These are phyloP conservation scores for Immersiporthe knoxdaviesiana DNA, from an alignment of 2,329 filamentous ascomycete species.

Conservation along the genomic window DNA sequence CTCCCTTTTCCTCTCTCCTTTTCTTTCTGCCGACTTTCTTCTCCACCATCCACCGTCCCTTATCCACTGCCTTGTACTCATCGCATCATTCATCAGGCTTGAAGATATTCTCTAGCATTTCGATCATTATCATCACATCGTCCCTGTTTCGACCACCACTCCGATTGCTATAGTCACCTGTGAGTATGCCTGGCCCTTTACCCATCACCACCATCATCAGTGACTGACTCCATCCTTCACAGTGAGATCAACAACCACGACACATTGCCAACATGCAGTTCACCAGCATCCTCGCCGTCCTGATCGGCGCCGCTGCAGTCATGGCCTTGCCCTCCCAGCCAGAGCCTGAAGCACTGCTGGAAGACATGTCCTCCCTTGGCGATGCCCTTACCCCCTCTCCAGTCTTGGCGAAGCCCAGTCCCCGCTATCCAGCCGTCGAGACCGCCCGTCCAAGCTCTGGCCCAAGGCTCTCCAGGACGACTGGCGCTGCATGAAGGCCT, in stretches of 20 bases:
- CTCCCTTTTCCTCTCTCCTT: background rate
- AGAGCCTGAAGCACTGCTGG: background rate
- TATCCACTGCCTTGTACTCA: background rate
- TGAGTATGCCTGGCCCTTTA: background rate
- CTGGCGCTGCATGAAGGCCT: constrained; percentile 1
- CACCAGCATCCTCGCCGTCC: background rate
- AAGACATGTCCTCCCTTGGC: background rate
- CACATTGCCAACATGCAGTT: background rate
- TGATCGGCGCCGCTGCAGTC: background rate
- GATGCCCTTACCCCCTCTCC: background rate
- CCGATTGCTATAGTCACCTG: background rate
- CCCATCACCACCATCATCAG: background rate
- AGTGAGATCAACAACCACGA: background rate
- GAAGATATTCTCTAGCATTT: background rate
- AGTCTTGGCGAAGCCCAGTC: background rate
- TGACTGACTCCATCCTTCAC: background rate
- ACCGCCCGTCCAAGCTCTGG: constrained; percentile 1
- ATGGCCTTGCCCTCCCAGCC: background rate
- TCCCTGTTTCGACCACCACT: background rate
- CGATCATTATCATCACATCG: background rate
- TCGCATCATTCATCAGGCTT: background rate
- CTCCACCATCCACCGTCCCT: background rate
- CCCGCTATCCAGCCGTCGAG: background rate
- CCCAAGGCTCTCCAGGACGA: constrained; percentile 4
- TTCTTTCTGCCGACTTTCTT: background rate